A percentile compares a stretch with the other conserved stretches of the same genome.
Evolutionary conservation across 108 stramenopile species (phyloP).

Genomic region (Skeletonema costatum): DNA sequence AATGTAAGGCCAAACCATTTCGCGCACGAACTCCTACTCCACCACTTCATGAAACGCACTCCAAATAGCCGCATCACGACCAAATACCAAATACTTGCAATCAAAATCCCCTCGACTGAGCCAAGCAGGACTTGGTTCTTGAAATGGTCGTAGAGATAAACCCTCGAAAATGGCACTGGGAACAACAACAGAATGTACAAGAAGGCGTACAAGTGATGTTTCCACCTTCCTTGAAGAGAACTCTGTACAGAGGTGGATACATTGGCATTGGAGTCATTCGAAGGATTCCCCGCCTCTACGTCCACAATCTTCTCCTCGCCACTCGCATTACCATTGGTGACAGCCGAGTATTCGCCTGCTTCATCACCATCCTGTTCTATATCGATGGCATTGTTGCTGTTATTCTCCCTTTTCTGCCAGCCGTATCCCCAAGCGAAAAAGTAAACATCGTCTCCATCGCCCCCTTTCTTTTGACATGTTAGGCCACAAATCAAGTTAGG

Average conservation of each 20-base stretch:
- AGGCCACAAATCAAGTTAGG: conserved; percentile 36
- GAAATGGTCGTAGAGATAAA: conserved; percentile 46
- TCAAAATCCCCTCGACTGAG: conserved; percentile 13
- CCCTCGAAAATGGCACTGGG: conserved; percentile 38
- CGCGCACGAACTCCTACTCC: background rate
- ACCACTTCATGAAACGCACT: background rate
- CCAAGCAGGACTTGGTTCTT: conserved; percentile 38
- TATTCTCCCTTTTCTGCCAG: conserved; percentile 5
- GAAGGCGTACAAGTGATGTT: conserved; percentile 28
- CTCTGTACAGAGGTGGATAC: background rate
- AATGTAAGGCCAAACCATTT: background rate
- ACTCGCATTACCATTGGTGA: background rate
- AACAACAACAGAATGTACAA: conserved; percentile 16
- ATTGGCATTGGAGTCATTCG: background rate
- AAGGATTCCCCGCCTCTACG: background rate
- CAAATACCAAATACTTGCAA: conserved; percentile 19
- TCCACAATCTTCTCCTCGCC: background rate
- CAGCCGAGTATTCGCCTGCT: background rate
- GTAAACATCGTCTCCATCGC: background rate
- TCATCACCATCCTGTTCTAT: background rate
- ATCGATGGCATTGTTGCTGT: background rate
- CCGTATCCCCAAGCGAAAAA: conserved; percentile 19
- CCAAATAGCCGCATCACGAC: conserved; percentile 23
- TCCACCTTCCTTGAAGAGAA: conserved; percentile 4
- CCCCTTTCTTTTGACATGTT: conserved; percentile 17